Evolutionary conservation across 176 grass and related monocot genomes (phyloP), one percentile per base, ranked within the genome.

Genomic region (Ampelocalamus luodianensis): DNA sequence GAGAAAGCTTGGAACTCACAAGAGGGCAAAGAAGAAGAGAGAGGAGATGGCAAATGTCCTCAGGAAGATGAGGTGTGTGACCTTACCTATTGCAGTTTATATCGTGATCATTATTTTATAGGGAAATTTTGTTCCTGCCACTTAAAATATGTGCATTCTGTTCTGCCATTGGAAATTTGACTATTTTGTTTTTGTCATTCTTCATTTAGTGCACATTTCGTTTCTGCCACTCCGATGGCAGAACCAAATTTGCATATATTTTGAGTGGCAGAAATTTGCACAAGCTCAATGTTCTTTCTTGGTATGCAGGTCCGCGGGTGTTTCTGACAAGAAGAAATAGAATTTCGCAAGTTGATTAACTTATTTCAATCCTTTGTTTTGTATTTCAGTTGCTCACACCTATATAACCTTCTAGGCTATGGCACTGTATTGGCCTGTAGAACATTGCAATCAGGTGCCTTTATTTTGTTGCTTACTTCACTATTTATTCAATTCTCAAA

Each of bases 1-100:
- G 44, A 79, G 89, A 70, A 90, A 90, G 85, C 81, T 91, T 8
- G 89, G 89, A n/a, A 91, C 89, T 5, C 89, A 91, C 89, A 91
- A 91, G 85, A 91, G 89, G 36, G 89, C 89, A 1, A 91, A 91
- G 85, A 91, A 91, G 89, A 91, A 91, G 89, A 87, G 89, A 88
- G 89, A 91, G 81, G 89, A 91, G 85, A 91, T 91, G 89, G 24
- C 81, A 0, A 63, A 55, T 76, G 85, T 91, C 61, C 76, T 88
- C 70, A 91, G 89, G 85, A 91, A 91, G 76, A 91, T 84, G 70
- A 91, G 89, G 85, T 91, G 0, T 48, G 69, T 80, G 3, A 7
- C 10, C 6, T 48, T 80, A 1, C 45, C 48, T 62, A 6, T 68
- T 4, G 8, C 12, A 36, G 18, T 82, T 73, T 43, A 12, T 78